These are phyloP conservation scores for Neopestalotiopsis sp. DNA, from an alignment of 2,329 filamentous ascomycete genomes.

Conservation along the genomic window DNA sequence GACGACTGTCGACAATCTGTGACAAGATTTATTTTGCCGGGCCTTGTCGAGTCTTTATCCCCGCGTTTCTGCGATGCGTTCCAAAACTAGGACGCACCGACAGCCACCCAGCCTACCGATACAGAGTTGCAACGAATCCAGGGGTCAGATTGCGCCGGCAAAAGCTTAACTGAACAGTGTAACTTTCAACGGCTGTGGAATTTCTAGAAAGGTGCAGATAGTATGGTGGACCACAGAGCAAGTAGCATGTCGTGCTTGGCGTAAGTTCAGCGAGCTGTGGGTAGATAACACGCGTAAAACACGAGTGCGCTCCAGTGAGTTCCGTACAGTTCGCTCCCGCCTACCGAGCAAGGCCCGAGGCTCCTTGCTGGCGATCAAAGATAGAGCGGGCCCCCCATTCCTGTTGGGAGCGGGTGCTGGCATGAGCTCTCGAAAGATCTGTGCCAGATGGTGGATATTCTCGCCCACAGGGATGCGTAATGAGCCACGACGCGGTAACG, in stretches of 20 bases:
- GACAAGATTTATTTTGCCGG: constrained; percentile 5
- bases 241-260: not conserved
- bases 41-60: constrained; percentile 11
- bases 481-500: constrained; percentile 7
- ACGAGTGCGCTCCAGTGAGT: not conserved
- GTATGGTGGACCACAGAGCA: not conserved
- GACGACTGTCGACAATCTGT: not conserved
- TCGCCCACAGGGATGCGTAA: constrained; percentile 13
- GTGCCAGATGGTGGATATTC: not conserved
- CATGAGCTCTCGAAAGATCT: not conserved
- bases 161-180: constrained; percentile 11
- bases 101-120: not conserved
- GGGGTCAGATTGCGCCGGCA: not conserved
- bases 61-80: constrained; percentile 15
- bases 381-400: not conserved
- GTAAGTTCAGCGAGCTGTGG: not conserved
- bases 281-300: constrained; percentile 3
- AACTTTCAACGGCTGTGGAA: not conserved
- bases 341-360: not conserved
- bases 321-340: not conserved
- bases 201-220: not conserved
- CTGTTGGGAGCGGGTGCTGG: not conserved
- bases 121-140: constrained; percentile 2
- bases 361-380: not conserved
- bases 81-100: not conserved